Evolutionary conservation across 1,284 basidiomycete species (phyloP), one percentile per base, ranked within the genome.

Genomic region (Ceratobasidium sp.): DNA sequence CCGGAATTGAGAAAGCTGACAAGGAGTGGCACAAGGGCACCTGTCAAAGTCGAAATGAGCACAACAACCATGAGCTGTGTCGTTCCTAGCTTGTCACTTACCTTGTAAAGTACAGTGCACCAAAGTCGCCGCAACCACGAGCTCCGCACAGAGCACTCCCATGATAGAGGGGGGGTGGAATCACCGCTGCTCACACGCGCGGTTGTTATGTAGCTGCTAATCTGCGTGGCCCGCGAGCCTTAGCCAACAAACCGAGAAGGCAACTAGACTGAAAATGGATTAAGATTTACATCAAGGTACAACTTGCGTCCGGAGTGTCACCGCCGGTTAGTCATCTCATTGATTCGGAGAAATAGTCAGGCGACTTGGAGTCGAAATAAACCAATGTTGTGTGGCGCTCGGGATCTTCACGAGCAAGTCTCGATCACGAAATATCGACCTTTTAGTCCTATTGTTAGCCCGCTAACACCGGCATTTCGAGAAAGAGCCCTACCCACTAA

Each of bases 1-100:
- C 35, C 20, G 23, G 74, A 77, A 3, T n/a, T 35, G 38, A 66
- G 46, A 46, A 77, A 77, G 44, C 2, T 38, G 8, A 67, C 20
- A 5, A 77, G 55, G 4, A 77, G 55, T 6, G 74, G 74, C 5
- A 76, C 46, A 33, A 57, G 38, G 14, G 57, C 33, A 1, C 74
- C 74, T 76, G 48, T 23, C 18, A n/a, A 30, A 27, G 57, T 30
- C 41, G 8, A 16, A 54, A 41, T 16, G 6, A 68, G 46, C 2
- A 35, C 12, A 60, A 23, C 12, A 30, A 48, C 3, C 27, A 66
- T 54, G 23, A 64, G n/a, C 23, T 18, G 16, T 18, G 41, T 35
- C 27, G 44, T 57, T 60, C 23, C 4, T 7, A 20, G 38, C 10
- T 23, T 27, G 27, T 12, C n/a, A 55, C 54, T 55, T 55, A 30